phyloP scores from a whole-genome alignment of 495 filamentous ascomycete genomes.

The Xylaria acuta region DNA sequence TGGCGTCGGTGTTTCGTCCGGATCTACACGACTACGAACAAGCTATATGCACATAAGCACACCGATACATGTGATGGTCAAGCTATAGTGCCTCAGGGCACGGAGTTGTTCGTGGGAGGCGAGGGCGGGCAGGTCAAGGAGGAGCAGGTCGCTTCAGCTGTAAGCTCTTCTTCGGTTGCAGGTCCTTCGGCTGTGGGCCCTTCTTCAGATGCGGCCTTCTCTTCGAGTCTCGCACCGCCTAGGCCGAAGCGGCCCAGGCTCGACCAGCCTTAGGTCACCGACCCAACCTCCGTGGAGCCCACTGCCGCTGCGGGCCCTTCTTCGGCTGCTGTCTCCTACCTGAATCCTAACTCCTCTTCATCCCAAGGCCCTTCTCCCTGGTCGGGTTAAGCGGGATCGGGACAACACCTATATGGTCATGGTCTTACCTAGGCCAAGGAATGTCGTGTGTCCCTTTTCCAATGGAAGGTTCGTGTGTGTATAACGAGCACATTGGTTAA shows the following conservation, averaged over 20 bases:
- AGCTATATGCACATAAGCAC: background rate
- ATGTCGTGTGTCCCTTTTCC: too few species aligned
- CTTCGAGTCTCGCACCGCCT: background rate
- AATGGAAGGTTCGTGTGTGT: too few species aligned
- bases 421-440: too few species aligned
- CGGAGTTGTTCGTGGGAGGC: background rate
- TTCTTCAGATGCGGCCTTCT: background rate
- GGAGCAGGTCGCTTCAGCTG: background rate
- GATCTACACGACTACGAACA: background rate
- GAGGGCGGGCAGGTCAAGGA: constrained; percentile 6
- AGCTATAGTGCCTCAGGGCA: background rate
- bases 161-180: background rate
- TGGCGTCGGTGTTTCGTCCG: background rate
- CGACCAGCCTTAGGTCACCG: background rate
- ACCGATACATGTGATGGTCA: constrained; percentile 1
- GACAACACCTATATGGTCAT: too few species aligned
- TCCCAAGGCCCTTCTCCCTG: too few species aligned
- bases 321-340: background rate
- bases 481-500: too few species aligned
- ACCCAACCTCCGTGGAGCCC: background rate
- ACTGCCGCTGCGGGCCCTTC: background rate
- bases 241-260: background rate
- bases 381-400: too few species aligned
- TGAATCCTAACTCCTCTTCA: background rate
- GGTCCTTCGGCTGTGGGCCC: too few species aligned